phyloP scores from a whole-genome alignment of 2,329 filamentous ascomycete genomes.

The Biscogniauxia marginata region DNA sequence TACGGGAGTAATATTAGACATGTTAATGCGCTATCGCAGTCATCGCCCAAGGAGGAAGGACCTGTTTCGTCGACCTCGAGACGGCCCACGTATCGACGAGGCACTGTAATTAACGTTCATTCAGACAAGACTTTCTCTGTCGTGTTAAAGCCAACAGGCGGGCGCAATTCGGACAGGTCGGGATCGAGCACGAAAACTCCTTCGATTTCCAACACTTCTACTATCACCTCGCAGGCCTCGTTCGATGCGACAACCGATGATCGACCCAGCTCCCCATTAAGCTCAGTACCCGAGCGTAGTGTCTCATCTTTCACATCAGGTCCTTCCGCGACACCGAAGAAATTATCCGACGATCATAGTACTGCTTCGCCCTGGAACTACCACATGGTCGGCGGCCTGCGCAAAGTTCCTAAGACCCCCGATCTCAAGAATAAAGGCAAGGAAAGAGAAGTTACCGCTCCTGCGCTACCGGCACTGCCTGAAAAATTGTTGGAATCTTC shows the following conservation, averaged over 20 bases:
- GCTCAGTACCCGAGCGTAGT: conserved; percentile 46
- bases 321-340: conserved; percentile 33
- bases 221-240: conserved; percentile 50
- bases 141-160: conserved; percentile 33
- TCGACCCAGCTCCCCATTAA: conserved; percentile 48
- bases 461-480: conserved; percentile 32
- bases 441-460: conserved; percentile 37
- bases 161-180: conserved; percentile 26
- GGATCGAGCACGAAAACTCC: conserved; percentile 42
- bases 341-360: conserved; percentile 34
- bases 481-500: conserved; percentile 23
- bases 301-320: conserved; percentile 36
- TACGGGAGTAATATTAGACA: conserved; percentile 39
- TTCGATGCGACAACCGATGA: conserved; percentile 46
- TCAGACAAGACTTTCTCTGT: conserved; percentile 60
- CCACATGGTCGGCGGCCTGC: conserved; percentile 53
- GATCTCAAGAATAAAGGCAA: conserved; percentile 39
- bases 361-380: conserved; percentile 50
- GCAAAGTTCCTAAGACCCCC: conserved; percentile 48
- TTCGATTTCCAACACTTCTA: conserved; percentile 42
- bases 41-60: conserved; percentile 24
- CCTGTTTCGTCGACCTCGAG: conserved; percentile 22
- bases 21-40: conserved; percentile 37
- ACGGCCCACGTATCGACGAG: conserved; percentile 39
- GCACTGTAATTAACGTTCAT: conserved; percentile 50